Percentiles rank a stretch among this genome's conserved stretches.
These are phyloP conservation scores for Picochlorum sp. DNA, from an alignment of 139 green algal genomes.

Conservation along the genomic window DNA sequence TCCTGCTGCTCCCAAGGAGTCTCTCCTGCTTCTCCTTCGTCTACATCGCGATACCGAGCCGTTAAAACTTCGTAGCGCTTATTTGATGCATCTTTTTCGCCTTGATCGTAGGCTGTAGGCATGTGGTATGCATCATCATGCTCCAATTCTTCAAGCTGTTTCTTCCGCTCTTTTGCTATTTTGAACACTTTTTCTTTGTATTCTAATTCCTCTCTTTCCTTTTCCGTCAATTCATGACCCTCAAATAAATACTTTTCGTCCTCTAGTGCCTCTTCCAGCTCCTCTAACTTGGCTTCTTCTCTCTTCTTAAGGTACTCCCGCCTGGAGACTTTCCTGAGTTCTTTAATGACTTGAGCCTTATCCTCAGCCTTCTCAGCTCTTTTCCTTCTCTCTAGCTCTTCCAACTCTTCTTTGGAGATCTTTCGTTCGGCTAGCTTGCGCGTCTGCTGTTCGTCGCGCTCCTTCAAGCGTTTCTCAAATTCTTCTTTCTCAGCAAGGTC, in stretches of 20 bases:
- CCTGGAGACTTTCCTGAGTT: conserved; percentile 59
- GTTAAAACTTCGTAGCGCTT: conserved; percentile 55
- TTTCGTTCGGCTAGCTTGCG: conserved; percentile 52
- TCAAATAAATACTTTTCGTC: conserved; percentile 65
- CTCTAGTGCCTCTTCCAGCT: conserved; percentile 65
- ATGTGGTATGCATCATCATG: conserved; percentile 75
- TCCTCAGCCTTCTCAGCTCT: conserved; percentile 16
- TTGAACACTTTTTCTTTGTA: conserved; percentile 66
- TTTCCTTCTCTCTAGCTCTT: conserved; percentile 32
- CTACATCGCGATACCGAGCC: conserved; percentile 41
- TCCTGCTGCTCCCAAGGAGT: conserved; percentile 77
- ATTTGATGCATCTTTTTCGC: conserved; percentile 9
- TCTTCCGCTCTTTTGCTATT: conserved; percentile 61
- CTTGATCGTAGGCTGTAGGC: conserved; percentile 70
- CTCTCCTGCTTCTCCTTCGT: conserved; percentile 8
- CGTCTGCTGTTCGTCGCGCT: conserved; percentile 58
- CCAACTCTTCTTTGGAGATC: conserved; percentile 39
- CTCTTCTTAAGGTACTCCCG: conserved; percentile 95
- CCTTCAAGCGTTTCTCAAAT: conserved; percentile 74
- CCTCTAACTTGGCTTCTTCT: conserved; percentile 74
- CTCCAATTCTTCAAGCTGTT: conserved; percentile 62
- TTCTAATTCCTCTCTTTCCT: conserved; percentile 74
- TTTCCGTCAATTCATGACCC: conserved; percentile 56
- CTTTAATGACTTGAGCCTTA: neutral
- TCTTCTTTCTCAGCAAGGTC: conserved; percentile 68